Conservation (phyloP, 331 rosid genomes). For the Stylosanthes scabra region DNA sequence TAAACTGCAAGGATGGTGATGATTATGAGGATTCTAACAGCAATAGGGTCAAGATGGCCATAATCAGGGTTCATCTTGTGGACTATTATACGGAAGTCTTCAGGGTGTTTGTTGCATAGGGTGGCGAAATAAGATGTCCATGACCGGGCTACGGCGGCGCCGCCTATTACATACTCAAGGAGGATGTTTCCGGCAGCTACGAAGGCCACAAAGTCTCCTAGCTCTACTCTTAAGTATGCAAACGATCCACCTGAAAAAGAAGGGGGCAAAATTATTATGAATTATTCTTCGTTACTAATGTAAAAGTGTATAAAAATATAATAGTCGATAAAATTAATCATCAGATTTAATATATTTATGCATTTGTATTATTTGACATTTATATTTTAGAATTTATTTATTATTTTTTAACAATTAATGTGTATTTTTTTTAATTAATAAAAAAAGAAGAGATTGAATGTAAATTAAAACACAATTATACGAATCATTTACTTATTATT, state of each 20-base stretch:
- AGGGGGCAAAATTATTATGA: neutral
- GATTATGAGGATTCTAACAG: constrained; percentile 50
- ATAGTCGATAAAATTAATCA: too few relatives aligned
- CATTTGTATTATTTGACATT: too few relatives aligned
- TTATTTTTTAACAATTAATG: too few relatives aligned
- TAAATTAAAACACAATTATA: too few relatives aligned
- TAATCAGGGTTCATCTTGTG: constrained; percentile 29
- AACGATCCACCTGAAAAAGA: constrained; percentile 67
- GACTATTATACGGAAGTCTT: constrained; percentile 65
- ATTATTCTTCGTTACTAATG: too few relatives aligned
- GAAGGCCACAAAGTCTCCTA: constrained; percentile 76
- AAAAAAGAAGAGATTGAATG: too few relatives aligned
- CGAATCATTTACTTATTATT: too few relatives aligned
- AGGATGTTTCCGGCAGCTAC: constrained; percentile 82
- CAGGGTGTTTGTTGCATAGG: constrained; percentile 55
- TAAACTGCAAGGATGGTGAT: constrained; percentile 63
- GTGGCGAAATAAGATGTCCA: constrained; percentile 92
- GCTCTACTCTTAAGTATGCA: constrained; percentile 75
- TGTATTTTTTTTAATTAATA: too few relatives aligned
- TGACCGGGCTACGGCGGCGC: constrained; percentile 74
- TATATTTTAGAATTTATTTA: too few relatives aligned
- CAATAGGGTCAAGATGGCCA: constrained; percentile 74
- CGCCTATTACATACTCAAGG: constrained; percentile 63
- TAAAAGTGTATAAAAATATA: too few relatives aligned
- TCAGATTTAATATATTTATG: too few relatives aligned